Evolutionary conservation across 2,329 filamentous ascomycete species (phyloP).

Genomic region (Calonectria multiphialidica): DNA sequence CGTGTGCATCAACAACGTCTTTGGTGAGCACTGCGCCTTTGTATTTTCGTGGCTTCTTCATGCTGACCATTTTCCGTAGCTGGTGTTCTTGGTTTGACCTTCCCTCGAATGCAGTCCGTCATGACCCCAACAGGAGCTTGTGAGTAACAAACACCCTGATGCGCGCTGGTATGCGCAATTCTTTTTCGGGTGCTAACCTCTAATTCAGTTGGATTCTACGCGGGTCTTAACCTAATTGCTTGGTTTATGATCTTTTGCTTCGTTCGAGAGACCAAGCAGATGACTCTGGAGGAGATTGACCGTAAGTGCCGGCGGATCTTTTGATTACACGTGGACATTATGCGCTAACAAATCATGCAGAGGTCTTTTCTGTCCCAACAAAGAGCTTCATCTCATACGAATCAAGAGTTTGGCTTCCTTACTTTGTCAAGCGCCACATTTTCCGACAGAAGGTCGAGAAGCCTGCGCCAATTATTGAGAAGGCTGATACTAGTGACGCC

Average conservation of each 20-base stretch:
- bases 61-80: conserved; percentile 30
- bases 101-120: conserved; percentile 47
- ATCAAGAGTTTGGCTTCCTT: conserved; percentile 48
- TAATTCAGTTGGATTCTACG: conserved; percentile 53
- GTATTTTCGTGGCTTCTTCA: neutral
- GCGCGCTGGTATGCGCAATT: rapidly evolving
- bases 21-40: conserved; percentile 22
- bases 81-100: conserved; percentile 46
- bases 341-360: neutral
- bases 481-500: neutral
- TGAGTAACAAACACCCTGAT: neutral
- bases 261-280: conserved; percentile 60
- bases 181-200: conserved; percentile 24
- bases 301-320: neutral
- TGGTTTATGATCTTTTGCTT: conserved; percentile 60
- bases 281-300: conserved; percentile 55
- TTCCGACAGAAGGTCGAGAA: conserved; percentile 47
- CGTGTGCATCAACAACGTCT: conserved; percentile 51
- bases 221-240: conserved; percentile 57
- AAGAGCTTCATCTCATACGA: conserved; percentile 48
- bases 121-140: conserved; percentile 50
- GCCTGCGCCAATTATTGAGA: conserved; percentile 47
- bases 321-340: neutral
- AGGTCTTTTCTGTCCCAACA: conserved; percentile 32
- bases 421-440: conserved; percentile 53